Evolutionary conservation across 305 asterid species (phyloP).

Genomic region (Rubia peregrina): DNA sequence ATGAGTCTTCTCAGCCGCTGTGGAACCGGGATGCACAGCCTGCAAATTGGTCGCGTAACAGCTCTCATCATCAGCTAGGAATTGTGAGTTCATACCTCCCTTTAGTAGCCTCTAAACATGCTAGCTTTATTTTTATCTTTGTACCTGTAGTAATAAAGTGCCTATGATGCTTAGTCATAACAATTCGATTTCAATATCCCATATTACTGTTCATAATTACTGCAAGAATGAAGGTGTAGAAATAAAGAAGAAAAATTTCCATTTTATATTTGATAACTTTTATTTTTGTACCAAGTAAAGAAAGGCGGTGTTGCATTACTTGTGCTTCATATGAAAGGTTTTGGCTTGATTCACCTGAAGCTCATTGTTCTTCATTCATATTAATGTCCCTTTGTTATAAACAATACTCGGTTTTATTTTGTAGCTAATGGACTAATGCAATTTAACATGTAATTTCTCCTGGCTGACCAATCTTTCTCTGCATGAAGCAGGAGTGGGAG

Average conservation of each 20-base stretch:
- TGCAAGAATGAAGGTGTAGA: background rate
- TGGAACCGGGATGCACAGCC: slow-evolving; percentile 46
- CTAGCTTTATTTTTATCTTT: background rate
- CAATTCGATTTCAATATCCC: background rate
- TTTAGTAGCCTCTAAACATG: background rate
- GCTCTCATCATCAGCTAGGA: slow-evolving; percentile 39
- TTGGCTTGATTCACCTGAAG: slow-evolving; percentile 5
- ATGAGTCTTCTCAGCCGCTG: slow-evolving; percentile 29
- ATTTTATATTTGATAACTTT: background rate
- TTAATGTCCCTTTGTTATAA: background rate
- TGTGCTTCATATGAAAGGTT: background rate
- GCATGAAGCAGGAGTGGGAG: slow-evolving; percentile 58
- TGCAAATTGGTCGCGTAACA: slow-evolving; percentile 38
- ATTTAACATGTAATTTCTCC: background rate
- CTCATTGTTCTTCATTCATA: background rate
- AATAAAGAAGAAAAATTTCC: background rate
- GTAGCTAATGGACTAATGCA: background rate
- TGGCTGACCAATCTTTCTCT: background rate
- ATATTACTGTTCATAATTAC: background rate
- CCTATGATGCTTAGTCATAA: background rate
- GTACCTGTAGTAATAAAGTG: background rate
- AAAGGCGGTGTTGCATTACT: background rate
- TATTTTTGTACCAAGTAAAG: background rate
- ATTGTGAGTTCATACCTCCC: slow-evolving; percentile 33
- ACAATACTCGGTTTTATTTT: background rate